These are phyloP conservation scores for Stromatinia cepivora DNA, from an alignment of 2,329 filamentous ascomycete species.

Conservation along the genomic window DNA sequence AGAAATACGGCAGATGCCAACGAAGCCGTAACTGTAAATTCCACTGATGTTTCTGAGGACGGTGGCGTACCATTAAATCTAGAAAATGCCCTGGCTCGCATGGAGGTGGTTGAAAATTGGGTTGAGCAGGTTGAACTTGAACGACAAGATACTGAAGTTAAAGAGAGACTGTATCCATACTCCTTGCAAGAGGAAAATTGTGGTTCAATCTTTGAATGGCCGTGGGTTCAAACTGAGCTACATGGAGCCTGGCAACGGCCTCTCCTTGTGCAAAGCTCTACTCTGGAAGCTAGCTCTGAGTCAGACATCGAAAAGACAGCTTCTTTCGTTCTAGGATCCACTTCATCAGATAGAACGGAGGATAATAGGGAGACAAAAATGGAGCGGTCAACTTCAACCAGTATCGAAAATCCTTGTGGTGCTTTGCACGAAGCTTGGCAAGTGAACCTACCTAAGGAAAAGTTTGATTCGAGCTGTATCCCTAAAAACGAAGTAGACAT, in stretches of 20 bases:
- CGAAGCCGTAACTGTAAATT: background rate
- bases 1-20: too few species aligned
- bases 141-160: background rate
- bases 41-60: background rate
- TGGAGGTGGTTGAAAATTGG: background rate
- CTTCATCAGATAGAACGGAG: background rate
- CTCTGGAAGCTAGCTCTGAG: background rate
- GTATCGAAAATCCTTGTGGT: background rate
- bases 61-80: background rate
- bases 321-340: background rate
- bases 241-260: background rate
- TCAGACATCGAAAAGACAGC: background rate
- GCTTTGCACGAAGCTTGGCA: background rate
- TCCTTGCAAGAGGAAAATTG: background rate
- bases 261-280: too few species aligned
- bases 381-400: background rate
- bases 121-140: background rate
- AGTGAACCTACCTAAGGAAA: background rate
- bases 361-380: background rate
- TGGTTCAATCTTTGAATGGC: conserved; percentile 7
- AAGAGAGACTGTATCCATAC: background rate
- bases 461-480: background rate
- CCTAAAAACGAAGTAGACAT: background rate
- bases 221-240: conserved; percentile 4
- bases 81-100: background rate